Conservation (phyloP, 176 grass and related monocot species). For the Pharus latifolius region DNA sequence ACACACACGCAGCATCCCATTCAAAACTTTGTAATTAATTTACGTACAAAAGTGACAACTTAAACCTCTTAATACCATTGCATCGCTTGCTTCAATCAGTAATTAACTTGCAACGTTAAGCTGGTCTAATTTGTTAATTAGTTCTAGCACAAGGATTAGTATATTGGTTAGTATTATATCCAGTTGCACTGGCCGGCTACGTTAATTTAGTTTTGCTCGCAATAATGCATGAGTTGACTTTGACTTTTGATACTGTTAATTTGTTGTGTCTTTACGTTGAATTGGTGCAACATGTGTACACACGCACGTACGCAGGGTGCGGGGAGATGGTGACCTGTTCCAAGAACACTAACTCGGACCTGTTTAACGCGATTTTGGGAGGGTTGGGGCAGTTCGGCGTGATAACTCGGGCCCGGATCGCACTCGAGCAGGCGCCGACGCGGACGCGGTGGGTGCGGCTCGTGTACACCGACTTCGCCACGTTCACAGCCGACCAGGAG, state of each 20-base stretch:
- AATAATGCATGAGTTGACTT: constrained; percentile 5
- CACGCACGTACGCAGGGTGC: constrained; percentile 17
- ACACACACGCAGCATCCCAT: neutral
- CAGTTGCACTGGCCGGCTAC: constrained; percentile 4
- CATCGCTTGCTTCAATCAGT: too few species aligned
- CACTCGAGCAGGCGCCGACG: constrained; percentile 32
- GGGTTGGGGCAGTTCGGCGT: constrained; percentile 81
- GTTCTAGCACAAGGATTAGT: neutral
- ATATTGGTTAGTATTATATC: neutral
- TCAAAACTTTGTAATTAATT: neutral
- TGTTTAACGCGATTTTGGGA: constrained; percentile 65
- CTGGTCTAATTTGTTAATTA: too few species aligned
- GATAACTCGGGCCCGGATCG: constrained; percentile 67
- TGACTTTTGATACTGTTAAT: too few species aligned
- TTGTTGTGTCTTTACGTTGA: neutral
- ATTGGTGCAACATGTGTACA: neutral
- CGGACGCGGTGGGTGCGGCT: constrained; percentile 52
- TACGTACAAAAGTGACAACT: neutral
- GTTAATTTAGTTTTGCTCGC: constrained; percentile 10
- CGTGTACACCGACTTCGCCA: constrained; percentile 52
- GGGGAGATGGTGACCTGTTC: constrained; percentile 69
- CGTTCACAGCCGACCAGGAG: constrained; percentile 62
- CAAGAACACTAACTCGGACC: constrained; percentile 32
- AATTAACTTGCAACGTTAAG: too few species aligned
- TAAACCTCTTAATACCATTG: neutral